A percentile compares a stretch with the other conserved stretches of the same genome.
Evolutionary conservation across 2,329 filamentous ascomycete species (phyloP).

Genomic region (Didymella exigua): DNA sequence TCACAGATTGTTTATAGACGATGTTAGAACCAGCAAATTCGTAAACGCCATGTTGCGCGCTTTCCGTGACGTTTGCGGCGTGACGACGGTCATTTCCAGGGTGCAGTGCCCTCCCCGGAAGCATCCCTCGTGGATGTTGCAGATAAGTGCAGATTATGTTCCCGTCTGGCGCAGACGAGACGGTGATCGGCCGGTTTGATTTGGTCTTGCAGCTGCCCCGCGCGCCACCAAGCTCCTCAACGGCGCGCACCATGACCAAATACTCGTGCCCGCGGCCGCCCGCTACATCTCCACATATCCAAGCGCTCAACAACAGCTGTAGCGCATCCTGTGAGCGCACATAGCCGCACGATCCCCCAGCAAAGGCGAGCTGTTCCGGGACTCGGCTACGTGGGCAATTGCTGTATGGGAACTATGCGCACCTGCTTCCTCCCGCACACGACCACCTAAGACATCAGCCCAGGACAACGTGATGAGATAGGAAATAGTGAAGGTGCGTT

Average conservation of each 20-base stretch:
- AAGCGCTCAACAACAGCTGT: slow-evolving; percentile 43
- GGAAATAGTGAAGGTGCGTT: slow-evolving; percentile 14
- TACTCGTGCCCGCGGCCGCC: slow-evolving; percentile 19
- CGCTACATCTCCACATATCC: slow-evolving; percentile 33
- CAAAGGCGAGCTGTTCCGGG: slow-evolving; percentile 5
- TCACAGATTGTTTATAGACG: slow-evolving; percentile 16
- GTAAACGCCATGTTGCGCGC: neutral
- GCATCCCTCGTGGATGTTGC: neutral
- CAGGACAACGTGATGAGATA: neutral
- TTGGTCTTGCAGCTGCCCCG: slow-evolving; percentile 12
- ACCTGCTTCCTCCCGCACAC: slow-evolving; percentile 15
- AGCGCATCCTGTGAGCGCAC: slow-evolving; percentile 33
- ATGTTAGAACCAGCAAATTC: slow-evolving; percentile 1
- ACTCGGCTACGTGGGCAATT: slow-evolving; percentile 1
- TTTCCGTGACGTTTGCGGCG: slow-evolving; percentile 2
- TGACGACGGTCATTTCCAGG: neutral
- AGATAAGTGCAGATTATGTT: neutral
- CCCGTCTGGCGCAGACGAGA: neutral
- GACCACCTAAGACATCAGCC: neutral
- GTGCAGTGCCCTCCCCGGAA: neutral
- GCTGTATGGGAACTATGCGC: slow-evolving; percentile 3
- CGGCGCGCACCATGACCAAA: slow-evolving; percentile 25
- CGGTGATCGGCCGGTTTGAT: slow-evolving; percentile 5
- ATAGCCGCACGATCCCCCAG: slow-evolving; percentile 20
- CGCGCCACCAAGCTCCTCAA: slow-evolving; percentile 26